Evolutionary conservation across 73 alveolate genomes (phyloP).

Genomic region (Durusdinium trenchii): DNA sequence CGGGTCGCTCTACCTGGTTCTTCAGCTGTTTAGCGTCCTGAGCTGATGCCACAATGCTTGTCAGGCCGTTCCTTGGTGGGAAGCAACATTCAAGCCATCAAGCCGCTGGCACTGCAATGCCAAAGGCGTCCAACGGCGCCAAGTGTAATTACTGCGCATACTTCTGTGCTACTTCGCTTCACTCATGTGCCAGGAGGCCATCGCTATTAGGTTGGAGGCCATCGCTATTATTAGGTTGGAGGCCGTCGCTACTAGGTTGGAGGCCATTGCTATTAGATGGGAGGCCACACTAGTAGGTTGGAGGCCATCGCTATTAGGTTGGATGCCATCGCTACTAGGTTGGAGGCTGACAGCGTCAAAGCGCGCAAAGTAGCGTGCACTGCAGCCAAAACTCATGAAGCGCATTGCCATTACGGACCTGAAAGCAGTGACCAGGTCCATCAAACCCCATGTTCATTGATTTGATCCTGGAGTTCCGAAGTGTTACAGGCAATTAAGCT

Average conservation of each 20-base stretch:
- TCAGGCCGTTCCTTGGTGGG: constrained; percentile 50
- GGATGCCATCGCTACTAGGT: neutral
- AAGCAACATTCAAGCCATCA: too few species aligned
- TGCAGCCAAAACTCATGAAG: constrained; percentile 53
- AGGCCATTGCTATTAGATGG: neutral
- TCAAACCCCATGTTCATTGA: neutral
- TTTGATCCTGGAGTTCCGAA: too few species aligned
- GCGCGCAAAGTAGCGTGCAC: too few species aligned
- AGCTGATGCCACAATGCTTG: constrained; percentile 64
- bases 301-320: neutral
- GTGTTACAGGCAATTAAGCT: neutral
- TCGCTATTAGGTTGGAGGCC: too few species aligned
- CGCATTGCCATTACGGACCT: constrained; percentile 95
- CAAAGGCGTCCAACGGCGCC: too few species aligned
- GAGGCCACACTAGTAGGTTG: neutral
- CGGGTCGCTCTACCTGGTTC: constrained; percentile 76
- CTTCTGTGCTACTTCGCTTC: too few species aligned
- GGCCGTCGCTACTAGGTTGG: neutral
- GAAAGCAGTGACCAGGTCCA: neutral
- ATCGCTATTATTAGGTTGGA: too few species aligned
- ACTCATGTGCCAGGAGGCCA: too few species aligned
- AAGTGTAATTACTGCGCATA: too few species aligned
- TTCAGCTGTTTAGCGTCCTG: constrained; percentile 54
- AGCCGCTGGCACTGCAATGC: too few species aligned
- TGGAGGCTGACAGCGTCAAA: neutral